These are phyloP conservation scores for Lyophyllum atratum DNA, from an alignment of 768 basidiomycete species.

Conservation along the genomic window DNA sequence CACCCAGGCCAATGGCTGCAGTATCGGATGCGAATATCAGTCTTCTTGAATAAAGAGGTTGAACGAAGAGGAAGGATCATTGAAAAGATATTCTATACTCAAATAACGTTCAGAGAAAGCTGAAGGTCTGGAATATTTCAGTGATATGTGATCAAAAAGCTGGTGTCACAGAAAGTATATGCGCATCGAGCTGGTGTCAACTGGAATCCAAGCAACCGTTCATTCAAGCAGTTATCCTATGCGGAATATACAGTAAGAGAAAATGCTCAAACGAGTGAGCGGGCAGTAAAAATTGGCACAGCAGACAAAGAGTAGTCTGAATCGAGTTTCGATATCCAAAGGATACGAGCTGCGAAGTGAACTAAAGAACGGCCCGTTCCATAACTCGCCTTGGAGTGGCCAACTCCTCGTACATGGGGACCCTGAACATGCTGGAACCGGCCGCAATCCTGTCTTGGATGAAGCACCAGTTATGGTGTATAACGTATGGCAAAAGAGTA, in stretches of 20 bases:
- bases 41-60: too few relatives aligned
- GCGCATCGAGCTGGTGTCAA: too few relatives aligned
- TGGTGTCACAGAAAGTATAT: too few relatives aligned
- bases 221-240: too few relatives aligned
- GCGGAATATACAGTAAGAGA: not conserved
- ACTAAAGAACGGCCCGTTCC: conserved; percentile 51
- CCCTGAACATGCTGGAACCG: conserved; percentile 3
- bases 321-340: conserved; percentile 49
- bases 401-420: conserved; percentile 18
- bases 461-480: not conserved
- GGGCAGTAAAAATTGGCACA: conserved; percentile 24
- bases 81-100: too few relatives aligned
- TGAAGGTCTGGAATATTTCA: too few relatives aligned
- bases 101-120: too few relatives aligned
- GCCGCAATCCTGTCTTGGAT: not conserved
- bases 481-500: not conserved
- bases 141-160: too few relatives aligned
- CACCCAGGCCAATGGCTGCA: too few relatives aligned
- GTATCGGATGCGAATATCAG: too few relatives aligned
- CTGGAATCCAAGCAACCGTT: too few relatives aligned
- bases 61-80: too few relatives aligned
- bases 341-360: conserved; percentile 63
- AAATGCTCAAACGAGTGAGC: conserved; percentile 20
- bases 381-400: conserved; percentile 4
- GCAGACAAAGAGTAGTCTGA: conserved; percentile 66